Base-by-base conservation (phyloP, 805 yeast genomes). In the Wickerhamiella azyma region DNA sequence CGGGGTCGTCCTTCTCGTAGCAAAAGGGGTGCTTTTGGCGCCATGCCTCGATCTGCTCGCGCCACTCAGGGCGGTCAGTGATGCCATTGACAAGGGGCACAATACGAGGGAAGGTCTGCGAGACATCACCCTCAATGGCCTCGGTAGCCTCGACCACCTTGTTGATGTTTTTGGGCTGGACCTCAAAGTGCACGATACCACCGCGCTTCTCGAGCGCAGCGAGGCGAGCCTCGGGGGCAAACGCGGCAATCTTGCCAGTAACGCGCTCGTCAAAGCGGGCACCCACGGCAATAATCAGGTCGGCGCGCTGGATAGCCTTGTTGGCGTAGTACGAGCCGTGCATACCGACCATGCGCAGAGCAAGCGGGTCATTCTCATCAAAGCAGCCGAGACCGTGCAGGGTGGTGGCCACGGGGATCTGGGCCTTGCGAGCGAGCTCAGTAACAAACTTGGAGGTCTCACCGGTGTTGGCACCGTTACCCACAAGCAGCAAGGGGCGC, bases 191-290 rank as follows among this genome's bases (percentile, higher is more conserved):
- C 52, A 92, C 70, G 53, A 92, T 89, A 68, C 98, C 98, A 63
- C 98, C 98, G 60, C 88, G 77, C 41, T 76, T 75, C 66, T 85
- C 88, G 48, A 69, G 67, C 46, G 95, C 96, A 29, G 98, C 98
- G 50, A 76, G 71, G 58, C 78, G 81, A 48, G 97, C 97, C 48
- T 68, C 84, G 48, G 98, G 98, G 39, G 97, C 98, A 64, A 92
- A 92, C 63, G 81, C 82, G 51, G 82, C 53, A 47, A 92, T 71
- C 59, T 76, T 76, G 59, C 92, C 81, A 37, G 98, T 92, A 57
- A 92, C 98, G 72, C 98, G 88, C 70, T 92, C 98, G 67, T 92
- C 98, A 59, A 92, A 92, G 64, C 98, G 77, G 32, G 97, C 95
- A 62, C 98, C 98, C 38, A 92, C 71, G 14, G 97, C 97, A 52